Evolutionary conservation across 805 yeast species (phyloP).

Genomic region (Wickerhamiella vanderwaltii): DNA sequence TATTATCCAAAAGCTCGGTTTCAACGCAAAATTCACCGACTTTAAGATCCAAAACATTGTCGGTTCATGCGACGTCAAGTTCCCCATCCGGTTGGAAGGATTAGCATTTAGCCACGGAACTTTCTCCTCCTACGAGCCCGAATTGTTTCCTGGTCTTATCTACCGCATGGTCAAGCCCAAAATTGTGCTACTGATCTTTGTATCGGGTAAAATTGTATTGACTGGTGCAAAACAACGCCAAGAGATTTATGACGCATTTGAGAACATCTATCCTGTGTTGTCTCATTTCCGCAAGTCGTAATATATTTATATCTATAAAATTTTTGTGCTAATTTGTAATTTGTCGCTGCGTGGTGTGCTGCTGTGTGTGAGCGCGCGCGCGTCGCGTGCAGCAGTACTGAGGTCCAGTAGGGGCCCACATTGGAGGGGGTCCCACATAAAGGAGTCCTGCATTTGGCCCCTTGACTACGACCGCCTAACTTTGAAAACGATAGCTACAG

Average conservation of each 20-base stretch:
- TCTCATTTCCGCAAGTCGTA: slow-evolving; percentile 87
- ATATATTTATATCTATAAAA: slow-evolving; percentile 13
- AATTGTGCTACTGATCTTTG: slow-evolving; percentile 89
- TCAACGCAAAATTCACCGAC: slow-evolving; percentile 94
- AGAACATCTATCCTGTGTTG: slow-evolving; percentile 94
- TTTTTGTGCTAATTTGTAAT: neutral
- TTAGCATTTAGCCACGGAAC: slow-evolving; percentile 97
- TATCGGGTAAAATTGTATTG: slow-evolving; percentile 91
- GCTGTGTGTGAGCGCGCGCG: neutral
- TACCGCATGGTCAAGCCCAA: slow-evolving; percentile 99
- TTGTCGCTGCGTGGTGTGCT: neutral
- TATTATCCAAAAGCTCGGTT: slow-evolving; percentile 94
- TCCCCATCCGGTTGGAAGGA: slow-evolving; percentile 94
- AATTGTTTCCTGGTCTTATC: slow-evolving; percentile 92
- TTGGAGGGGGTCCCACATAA: no score
- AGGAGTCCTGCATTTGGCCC: no score
- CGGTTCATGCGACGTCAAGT: slow-evolving; percentile 96
- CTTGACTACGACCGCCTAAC: no score
- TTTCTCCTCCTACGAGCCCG: slow-evolving; percentile 97
- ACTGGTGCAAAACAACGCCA: slow-evolving; percentile 99
- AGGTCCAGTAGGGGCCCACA: no score
- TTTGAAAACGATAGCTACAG: no score
- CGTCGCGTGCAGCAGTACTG: neutral
- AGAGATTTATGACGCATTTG: slow-evolving; percentile 96
- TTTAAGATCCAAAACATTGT: slow-evolving; percentile 97